These are phyloP conservation scores for Rhipidocladum racemiflorum DNA, from an alignment of 176 grass and related monocot genomes.

Conservation along the genomic window DNA sequence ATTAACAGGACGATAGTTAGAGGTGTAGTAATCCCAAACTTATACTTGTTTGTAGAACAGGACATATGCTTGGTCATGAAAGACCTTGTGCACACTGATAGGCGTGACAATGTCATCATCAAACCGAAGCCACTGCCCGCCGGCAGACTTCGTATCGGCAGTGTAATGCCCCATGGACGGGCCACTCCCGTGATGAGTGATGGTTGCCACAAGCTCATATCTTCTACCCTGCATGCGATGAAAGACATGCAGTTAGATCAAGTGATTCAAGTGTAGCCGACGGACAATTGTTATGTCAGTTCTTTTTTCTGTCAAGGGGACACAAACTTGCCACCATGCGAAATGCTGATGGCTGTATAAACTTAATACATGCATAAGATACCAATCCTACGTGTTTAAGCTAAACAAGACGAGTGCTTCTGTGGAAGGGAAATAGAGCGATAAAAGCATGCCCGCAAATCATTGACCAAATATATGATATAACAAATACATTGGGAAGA, in stretches of 20 bases:
- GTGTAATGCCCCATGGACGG: conserved; percentile 82
- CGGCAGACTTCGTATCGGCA: conserved; percentile 58
- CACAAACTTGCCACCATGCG: background rate
- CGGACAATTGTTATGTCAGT: background rate
- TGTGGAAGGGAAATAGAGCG: background rate
- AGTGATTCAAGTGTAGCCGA: background rate
- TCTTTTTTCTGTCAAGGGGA: background rate
- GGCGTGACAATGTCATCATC: conserved; percentile 56
- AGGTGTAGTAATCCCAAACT: conserved; percentile 2
- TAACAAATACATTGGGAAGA: background rate
- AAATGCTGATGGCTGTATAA: background rate
- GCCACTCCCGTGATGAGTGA: conserved; percentile 79
- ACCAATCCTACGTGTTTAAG: background rate
- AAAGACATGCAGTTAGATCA: background rate
- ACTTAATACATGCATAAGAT: conserved; percentile 23
- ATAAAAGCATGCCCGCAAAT: conserved; percentile 8
- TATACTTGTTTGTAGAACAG: conserved; percentile 88
- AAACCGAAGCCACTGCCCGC: conserved; percentile 68
- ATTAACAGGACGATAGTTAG: conserved; percentile 35
- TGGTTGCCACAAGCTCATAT: conserved; percentile 84
- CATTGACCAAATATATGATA: background rate
- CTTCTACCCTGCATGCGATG: conserved; percentile 53
- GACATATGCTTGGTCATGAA: conserved; percentile 82
- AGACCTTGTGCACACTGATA: conserved; percentile 47
- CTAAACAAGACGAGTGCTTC: background rate